These are phyloP conservation scores for Oropetium thomaeum DNA, from an alignment of 176 grass and related monocot species.

Conservation along the genomic window DNA sequence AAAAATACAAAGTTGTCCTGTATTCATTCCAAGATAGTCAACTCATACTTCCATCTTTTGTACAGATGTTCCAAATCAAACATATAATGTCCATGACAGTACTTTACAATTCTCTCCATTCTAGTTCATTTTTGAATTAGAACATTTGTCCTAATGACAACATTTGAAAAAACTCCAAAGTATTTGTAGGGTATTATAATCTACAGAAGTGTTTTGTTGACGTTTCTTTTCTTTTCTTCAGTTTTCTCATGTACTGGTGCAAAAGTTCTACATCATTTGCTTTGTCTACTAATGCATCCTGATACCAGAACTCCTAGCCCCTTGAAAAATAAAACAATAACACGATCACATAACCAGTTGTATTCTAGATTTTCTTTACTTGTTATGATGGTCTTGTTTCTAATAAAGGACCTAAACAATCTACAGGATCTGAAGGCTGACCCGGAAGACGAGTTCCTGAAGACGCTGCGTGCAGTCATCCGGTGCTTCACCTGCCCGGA, in stretches of 20 bases:
- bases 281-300: background rate
- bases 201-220: background rate
- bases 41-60: background rate
- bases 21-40: background rate
- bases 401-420: background rate
- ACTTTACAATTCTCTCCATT: too few species aligned
- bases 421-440: conserved; percentile 85
- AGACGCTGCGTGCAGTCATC: conserved; percentile 54
- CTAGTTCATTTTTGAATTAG: too few species aligned
- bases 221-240: background rate
- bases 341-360: background rate
- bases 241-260: background rate
- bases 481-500: conserved; percentile 69
- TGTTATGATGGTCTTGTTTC: background rate
- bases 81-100: background rate
- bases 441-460: conserved; percentile 82
- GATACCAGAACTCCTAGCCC: background rate
- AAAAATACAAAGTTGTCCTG: background rate
- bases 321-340: background rate
- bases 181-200: background rate
- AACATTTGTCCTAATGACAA: too few species aligned
- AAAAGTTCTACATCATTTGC: background rate
- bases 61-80: background rate
- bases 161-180: background rate
- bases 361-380: background rate